phyloP scores from a whole-genome alignment of 2,329 filamentous ascomycete species.

The Exophiala alcalophila region DNA sequence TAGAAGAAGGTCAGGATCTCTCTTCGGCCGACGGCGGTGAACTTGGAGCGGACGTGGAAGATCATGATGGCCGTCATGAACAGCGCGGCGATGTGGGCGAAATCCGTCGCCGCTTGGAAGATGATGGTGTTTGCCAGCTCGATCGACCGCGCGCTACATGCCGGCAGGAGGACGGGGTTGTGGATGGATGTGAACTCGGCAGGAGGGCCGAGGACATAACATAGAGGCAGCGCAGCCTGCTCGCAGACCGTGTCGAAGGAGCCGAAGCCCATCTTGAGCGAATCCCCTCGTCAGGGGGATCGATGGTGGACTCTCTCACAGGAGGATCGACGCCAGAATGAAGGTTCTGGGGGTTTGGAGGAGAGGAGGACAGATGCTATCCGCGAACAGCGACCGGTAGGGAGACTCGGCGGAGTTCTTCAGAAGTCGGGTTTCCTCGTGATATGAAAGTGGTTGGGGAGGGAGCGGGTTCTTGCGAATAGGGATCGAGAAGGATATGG shows the following conservation, averaged over 20 bases:
- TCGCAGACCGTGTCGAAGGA: conserved; percentile 85
- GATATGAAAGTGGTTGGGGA: too few species aligned
- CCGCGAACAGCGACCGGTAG: too few species aligned
- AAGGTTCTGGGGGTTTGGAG: too few species aligned
- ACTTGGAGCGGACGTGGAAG: conserved; percentile 92
- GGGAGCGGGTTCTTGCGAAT: too few species aligned
- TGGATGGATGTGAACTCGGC: conserved; percentile 59
- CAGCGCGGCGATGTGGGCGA: conserved; percentile 87
- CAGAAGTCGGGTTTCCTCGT: too few species aligned
- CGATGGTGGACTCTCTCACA: too few species aligned
- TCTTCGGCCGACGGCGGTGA: conserved; percentile 82
- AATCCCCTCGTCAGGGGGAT: conserved; percentile 3
- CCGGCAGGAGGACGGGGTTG: conserved; percentile 75
- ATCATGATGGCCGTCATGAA: conserved; percentile 97
- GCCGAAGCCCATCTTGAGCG: conserved; percentile 75
- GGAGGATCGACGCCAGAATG: too few species aligned
- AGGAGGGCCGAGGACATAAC: conserved; percentile 72
- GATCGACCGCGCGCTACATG: conserved; percentile 91
- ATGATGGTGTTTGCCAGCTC: conserved; percentile 98
- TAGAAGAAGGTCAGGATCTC: conserved; percentile 92
- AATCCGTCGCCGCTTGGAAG: conserved; percentile 86
- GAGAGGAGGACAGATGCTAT: too few species aligned
- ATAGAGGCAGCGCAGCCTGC: conserved; percentile 81
- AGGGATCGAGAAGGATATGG: too few species aligned
- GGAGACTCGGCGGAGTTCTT: too few species aligned